Percentiles rank a stretch among this genome's conserved stretches.
phyloP scores from a whole-genome alignment of 768 basidiomycete genomes.

The Podaxis sp. region DNA sequence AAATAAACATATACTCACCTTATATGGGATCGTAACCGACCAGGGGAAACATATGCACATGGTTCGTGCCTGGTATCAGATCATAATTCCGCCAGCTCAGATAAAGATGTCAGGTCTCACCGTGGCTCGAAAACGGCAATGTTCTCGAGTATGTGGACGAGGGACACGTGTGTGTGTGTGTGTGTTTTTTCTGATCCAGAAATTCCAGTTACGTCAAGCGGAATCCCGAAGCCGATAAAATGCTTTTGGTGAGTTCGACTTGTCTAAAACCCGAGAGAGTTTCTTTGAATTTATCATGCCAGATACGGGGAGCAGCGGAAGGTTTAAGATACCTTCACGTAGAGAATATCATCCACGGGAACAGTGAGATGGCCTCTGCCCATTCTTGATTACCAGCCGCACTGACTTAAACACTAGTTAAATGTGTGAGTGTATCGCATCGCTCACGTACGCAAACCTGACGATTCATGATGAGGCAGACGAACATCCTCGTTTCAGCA shows the following conservation, averaged over 20 bases:
- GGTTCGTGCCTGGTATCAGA: constrained; percentile 20
- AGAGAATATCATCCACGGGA: constrained; percentile 51
- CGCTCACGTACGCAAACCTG: neutral
- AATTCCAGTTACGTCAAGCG: constrained; percentile 34
- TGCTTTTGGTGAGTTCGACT: constrained; percentile 34
- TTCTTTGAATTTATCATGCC: neutral
- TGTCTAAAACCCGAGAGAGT: neutral
- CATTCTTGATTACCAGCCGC: neutral
- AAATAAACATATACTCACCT: constrained; percentile 48
- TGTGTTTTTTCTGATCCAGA: neutral
- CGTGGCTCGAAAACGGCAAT: constrained; percentile 59
- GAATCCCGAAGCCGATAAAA: constrained; percentile 32
- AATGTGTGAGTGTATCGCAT: constrained; percentile 42
- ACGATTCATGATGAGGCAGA: constrained; percentile 25
- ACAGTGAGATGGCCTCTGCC: constrained; percentile 38
- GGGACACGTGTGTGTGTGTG: neutral
- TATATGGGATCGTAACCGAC: constrained; percentile 54
- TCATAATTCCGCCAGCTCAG: too few relatives aligned
- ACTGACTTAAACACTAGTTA: constrained; percentile 31
- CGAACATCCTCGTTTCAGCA: constrained; percentile 53
- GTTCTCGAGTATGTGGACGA: constrained; percentile 38
- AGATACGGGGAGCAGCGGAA: constrained; percentile 51
- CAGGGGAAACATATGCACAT: constrained; percentile 47
- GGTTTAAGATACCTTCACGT: constrained; percentile 56
- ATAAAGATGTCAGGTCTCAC: constrained; percentile 46